Evolutionary conservation across 768 basidiomycete genomes (phyloP), one percentile per base, ranked within the genome.

Genomic region (Calvatia gigantea): DNA sequence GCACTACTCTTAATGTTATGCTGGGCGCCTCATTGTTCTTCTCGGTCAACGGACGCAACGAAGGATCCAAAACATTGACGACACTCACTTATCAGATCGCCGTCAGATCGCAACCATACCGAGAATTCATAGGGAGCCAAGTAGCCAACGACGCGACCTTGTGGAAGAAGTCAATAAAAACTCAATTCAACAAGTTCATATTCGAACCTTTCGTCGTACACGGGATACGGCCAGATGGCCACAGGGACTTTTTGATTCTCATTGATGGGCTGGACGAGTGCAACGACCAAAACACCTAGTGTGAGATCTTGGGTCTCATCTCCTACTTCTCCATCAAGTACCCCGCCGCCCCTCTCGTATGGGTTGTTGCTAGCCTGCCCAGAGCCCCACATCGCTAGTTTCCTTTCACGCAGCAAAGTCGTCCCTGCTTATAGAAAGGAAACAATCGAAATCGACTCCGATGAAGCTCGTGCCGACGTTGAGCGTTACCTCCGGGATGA

Each of bases 71-170:
- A 52, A 17, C 14, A 28, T 28, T 7, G 19, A 8, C 28, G 14
- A 67, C 64, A 0, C 43, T 69, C 3, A 56, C 63, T 1, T 62
- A 60, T 31, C 64, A 69, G 25, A 49, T 69, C 2, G 61, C 63
- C 1, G 27, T 44, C 11, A 39, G 28, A 0, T 8, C 44, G 28
- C 54, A 59, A 12, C 21, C 28, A 9, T 14, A 55, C 0, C 51
- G 49, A 11, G 39, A 45, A 6, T 51, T 50, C 15, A 46, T 65
- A n/a, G 42, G 58, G 6, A 32, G 46, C 3, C 41, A 42, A 7
- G 54, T 65, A 33, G 6, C 19, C 8, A n/a, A n/a, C 2, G 51
- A 58, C 32, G 61, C 56, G 25, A 29, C 48, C 19, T 21, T 60
- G 7, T 54, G 46, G 9, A 15, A 37, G 27, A 61, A 58, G 32